Evolutionary conservation across 2,329 filamentous ascomycete genomes (phyloP).

Genomic region (Cladobotryum mycophilum): DNA sequence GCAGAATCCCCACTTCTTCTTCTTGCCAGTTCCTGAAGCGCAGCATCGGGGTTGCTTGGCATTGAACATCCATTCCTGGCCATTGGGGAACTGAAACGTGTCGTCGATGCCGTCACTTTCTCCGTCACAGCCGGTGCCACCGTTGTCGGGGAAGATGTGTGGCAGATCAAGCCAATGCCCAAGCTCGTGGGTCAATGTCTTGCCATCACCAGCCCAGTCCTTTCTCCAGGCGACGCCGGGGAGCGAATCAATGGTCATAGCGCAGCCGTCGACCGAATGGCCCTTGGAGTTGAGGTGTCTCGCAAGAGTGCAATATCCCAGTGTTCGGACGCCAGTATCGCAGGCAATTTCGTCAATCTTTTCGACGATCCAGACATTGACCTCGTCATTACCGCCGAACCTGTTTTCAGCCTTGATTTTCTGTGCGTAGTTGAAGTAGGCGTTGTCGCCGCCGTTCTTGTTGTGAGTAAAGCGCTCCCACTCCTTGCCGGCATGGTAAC

Average conservation of each 20-base stretch:
- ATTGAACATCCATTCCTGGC: background rate
- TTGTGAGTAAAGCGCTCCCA: slow-evolving; percentile 1
- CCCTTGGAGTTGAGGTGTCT: background rate
- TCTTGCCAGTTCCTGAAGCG: background rate
- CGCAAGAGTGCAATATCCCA: background rate
- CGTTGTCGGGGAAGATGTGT: background rate
- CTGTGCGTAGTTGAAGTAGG: background rate
- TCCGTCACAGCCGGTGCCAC: background rate
- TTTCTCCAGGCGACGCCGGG: background rate
- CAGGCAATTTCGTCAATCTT: slow-evolving; percentile 1
- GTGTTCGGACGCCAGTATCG: background rate
- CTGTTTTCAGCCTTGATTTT: slow-evolving; percentile 1
- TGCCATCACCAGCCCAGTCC: background rate
- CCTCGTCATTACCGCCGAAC: background rate
- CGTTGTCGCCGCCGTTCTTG: background rate
- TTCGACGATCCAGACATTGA: slow-evolving; percentile 1
- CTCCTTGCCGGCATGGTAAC: background rate
- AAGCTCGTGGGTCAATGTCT: background rate
- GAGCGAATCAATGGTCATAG: background rate
- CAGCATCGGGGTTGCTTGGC: background rate
- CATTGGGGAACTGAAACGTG: slow-evolving; percentile 1
- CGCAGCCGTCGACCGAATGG: background rate
- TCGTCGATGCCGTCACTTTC: background rate
- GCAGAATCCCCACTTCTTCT: slow-evolving; percentile 1
- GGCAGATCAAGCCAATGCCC: background rate